Conservation (phyloP, 192 early-diverging fungal genomes). For the Backusella macrospora region DNA sequence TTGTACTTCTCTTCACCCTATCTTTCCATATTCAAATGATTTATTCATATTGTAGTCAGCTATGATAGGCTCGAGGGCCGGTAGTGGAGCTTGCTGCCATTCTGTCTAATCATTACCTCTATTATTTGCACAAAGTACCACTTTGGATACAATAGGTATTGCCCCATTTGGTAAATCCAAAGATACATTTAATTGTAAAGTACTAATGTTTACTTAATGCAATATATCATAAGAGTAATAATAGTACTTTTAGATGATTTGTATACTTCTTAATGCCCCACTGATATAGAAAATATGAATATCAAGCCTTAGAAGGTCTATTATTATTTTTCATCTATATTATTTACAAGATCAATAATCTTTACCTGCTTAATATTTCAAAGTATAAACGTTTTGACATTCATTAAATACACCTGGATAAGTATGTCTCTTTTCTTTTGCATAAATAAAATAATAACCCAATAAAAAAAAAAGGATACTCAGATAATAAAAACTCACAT, state of each 20-base stretch:
- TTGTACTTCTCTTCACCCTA: slow-evolving; percentile 47
- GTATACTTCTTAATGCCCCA: slow-evolving; percentile 51
- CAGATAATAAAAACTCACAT: background rate
- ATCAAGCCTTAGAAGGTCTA: slow-evolving; percentile 57
- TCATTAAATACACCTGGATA: slow-evolving; percentile 64
- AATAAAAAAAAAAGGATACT: background rate
- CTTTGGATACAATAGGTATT: slow-evolving; percentile 64
- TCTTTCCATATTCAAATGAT: slow-evolving; percentile 39
- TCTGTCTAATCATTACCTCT: slow-evolving; percentile 28
- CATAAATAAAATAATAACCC: background rate
- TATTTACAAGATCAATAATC: background rate
- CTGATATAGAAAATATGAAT: slow-evolving; percentile 72
- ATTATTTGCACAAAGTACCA: slow-evolving; percentile 60
- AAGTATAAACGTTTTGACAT: slow-evolving; percentile 54
- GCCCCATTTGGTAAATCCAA: slow-evolving; percentile 74
- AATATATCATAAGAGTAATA: background rate
- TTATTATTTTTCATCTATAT: background rate
- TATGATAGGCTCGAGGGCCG: slow-evolving; percentile 41
- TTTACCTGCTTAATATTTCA: slow-evolving; percentile 68
- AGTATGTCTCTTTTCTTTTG: slow-evolving; percentile 45
- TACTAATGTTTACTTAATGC: background rate
- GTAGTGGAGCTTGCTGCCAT: slow-evolving; percentile 48
- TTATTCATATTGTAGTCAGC: slow-evolving; percentile 31
- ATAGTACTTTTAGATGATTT: slow-evolving; percentile 48
- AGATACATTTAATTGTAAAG: slow-evolving; percentile 51